Conservation (phyloP, 352 stramenopile species). For the Aphanomyces invadans region DNA sequence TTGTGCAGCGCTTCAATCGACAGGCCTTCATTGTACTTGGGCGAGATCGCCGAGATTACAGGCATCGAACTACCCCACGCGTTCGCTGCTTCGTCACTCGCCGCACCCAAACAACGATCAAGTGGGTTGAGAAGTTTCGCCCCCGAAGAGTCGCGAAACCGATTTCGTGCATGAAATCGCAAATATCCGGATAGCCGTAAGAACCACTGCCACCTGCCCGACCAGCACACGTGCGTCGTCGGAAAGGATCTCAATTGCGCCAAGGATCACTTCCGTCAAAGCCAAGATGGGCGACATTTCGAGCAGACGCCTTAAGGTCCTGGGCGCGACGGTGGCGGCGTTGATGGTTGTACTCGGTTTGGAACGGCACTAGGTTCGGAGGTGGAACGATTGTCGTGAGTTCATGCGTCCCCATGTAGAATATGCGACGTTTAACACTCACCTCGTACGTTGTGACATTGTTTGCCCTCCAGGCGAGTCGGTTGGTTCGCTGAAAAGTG, state of each 20-base stretch:
- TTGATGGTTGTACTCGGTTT: conserved; percentile 14
- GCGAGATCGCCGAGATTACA: conserved; percentile 49
- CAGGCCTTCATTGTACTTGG: conserved; percentile 42
- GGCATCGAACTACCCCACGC: conserved; percentile 31
- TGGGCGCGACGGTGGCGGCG: background rate
- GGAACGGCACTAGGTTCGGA: conserved; percentile 11
- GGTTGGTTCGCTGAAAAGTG: too few relatives aligned
- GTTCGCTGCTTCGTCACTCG: background rate
- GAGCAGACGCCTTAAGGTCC: background rate
- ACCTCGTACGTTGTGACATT: too few relatives aligned
- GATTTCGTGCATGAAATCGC: background rate
- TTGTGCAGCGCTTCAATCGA: conserved; percentile 25
- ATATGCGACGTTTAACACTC: background rate
- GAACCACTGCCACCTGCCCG: too few relatives aligned
- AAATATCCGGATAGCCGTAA: too few relatives aligned
- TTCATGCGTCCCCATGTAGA: background rate
- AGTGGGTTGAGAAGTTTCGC: background rate
- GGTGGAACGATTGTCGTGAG: background rate
- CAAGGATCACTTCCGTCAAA: too few relatives aligned
- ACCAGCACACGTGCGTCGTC: too few relatives aligned
- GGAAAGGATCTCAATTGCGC: too few relatives aligned
- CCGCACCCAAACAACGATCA: background rate
- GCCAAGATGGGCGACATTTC: background rate
- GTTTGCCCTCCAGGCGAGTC: too few relatives aligned
- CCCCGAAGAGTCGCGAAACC: background rate